These are phyloP conservation scores for Stylosanthes scabra DNA, from an alignment of 331 rosid genomes.

Conservation along the genomic window DNA sequence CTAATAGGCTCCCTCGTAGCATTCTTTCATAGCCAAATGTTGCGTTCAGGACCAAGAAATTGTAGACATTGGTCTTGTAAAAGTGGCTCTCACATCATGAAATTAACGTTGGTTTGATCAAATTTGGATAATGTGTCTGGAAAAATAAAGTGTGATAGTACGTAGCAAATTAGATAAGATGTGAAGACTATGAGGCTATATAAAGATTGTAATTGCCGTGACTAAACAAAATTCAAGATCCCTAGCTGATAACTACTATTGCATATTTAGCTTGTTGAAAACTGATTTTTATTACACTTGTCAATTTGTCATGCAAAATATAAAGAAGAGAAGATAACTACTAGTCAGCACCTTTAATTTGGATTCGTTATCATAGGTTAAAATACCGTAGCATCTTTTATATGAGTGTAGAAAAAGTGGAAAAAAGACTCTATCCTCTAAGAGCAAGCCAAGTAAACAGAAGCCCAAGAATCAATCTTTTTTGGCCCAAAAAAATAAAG, in stretches of 20 bases:
- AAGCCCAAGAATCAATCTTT: too few relatives aligned
- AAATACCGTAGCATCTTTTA: neutral
- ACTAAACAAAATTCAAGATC: slow-evolving; percentile 14
- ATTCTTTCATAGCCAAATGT: too few relatives aligned
- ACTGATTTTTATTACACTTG: too few relatives aligned
- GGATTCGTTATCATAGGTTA: neutral
- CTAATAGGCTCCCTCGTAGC: too few relatives aligned
- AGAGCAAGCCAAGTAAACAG: too few relatives aligned
- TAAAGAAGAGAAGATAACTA: neutral
- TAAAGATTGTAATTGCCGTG: slow-evolving; percentile 4
- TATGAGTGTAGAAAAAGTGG: too few relatives aligned
- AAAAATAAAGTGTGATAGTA: neutral
- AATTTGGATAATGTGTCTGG: neutral
- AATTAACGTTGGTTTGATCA: neutral
- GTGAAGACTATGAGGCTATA: neutral
- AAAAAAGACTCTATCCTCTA: too few relatives aligned
- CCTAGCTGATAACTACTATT: too few relatives aligned
- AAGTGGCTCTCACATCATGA: neutral
- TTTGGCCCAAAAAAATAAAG: too few relatives aligned
- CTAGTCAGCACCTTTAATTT: neutral
- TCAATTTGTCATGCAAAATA: neutral
- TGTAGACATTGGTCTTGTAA: neutral
- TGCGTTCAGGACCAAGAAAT: neutral
- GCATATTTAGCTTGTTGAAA: neutral
- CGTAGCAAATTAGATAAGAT: too few relatives aligned